Base-by-base conservation (phyloP, 2,329 filamentous ascomycete species). In the Diplodia mutila region DNA sequence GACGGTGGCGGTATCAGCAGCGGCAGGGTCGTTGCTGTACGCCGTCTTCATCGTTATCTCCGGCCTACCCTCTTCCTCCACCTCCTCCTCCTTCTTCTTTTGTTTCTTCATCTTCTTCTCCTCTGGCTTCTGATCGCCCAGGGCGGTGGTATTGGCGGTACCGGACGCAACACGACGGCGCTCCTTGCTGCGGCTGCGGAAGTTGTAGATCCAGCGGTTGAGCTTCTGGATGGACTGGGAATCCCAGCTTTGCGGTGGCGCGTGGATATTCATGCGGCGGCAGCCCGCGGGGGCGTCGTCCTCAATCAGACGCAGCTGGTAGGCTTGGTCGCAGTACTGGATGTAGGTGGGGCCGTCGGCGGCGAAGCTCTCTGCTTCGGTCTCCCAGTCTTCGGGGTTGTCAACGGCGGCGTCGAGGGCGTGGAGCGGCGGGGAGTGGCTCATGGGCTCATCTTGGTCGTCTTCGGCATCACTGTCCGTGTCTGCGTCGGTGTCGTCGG, bases 251-350 rank as follows among this genome's bases (percentile, higher is more conserved):
- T 1, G 54, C 32, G 27, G 54, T 4, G 54, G 54, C 1, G 54
- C 23, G 27, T 59, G 54, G 14, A 64, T 64, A n/a, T 51, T 64
- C 61, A 64, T 64, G 39, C 32, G 29, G 14, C 61, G 39, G 11
- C n/a, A 21, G n/a, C 16, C 21, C 1, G 14, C 9, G 3, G 37
- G 11, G n/a, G 11, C 9, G 46, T 37, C 16, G 42, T 34, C 48
- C 12, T 51, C 61, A 29, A 64, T 64, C 9, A 64, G 46, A 11
- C 42, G 42, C 4, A 64, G 61, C 12, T 6, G 5, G n/a, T 21
- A 16, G 2, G 61, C 61, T 34, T 64, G 61, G 48, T 64, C 61
- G 27, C 39, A 23, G 29, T 42, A 46, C n/a, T 37, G 37, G 27
- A 7, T 21, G 32, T 59, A n/a, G n/a, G 32, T n/a, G n/a, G n/a